These are phyloP conservation scores for Aspergillus wentii DNA, from an alignment of 495 filamentous ascomycete species.

Conservation along the genomic window DNA sequence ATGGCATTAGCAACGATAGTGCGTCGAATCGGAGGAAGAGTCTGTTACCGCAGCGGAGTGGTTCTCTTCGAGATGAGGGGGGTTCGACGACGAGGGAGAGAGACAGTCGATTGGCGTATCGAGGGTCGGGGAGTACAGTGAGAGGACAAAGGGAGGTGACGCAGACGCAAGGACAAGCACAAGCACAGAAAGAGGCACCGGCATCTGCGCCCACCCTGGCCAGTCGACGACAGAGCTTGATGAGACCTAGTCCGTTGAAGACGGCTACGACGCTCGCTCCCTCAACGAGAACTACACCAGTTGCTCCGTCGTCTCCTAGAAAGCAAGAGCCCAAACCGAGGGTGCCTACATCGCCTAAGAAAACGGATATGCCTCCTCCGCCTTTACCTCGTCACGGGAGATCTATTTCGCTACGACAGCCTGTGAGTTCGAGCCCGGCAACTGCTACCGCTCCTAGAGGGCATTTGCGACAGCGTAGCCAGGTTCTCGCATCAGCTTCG, in stretches of 20 bases:
- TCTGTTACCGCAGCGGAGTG: constrained; percentile 22
- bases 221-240: constrained; percentile 34
- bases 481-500: constrained; percentile 20
- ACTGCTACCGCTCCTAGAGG: constrained; percentile 14
- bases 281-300: constrained; percentile 14
- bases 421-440: constrained; percentile 12
- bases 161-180: too few species aligned
- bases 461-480: constrained; percentile 35
- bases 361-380: constrained; percentile 34
- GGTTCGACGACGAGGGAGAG: too few species aligned
- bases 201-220: too few species aligned
- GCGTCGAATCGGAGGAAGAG: constrained; percentile 12
- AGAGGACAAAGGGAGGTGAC: too few species aligned
- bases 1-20: too few species aligned
- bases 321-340: constrained; percentile 16
- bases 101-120: too few species aligned
- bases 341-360: constrained; percentile 30
- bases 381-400: constrained; percentile 21
- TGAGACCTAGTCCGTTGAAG: constrained; percentile 24
- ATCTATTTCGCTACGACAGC: constrained; percentile 41
- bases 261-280: constrained; percentile 8
- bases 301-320: constrained; percentile 24
- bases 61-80: constrained; percentile 10
- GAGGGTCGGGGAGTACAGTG: too few species aligned
- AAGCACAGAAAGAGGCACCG: too few species aligned